Evolutionary conservation across 2,329 filamentous ascomycete genomes (phyloP).

Genomic region (Clarireedia hainanense): DNA sequence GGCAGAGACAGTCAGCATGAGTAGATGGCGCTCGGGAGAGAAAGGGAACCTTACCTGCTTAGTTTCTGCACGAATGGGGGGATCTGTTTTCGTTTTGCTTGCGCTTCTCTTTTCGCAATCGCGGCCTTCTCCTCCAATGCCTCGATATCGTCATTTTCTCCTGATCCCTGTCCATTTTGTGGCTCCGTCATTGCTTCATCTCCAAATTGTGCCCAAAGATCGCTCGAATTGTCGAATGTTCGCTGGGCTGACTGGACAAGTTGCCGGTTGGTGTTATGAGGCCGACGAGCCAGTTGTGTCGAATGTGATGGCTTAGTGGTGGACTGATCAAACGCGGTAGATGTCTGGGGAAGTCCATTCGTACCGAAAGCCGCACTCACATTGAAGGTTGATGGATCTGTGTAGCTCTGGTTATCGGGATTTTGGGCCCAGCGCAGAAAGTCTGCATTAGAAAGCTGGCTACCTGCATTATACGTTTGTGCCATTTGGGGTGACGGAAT

Average conservation of each 20-base stretch:
- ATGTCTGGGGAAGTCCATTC: slow-evolving; percentile 16
- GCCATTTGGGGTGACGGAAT: slow-evolving; percentile 45
- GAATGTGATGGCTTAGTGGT: slow-evolving; percentile 17
- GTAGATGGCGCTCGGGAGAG: slow-evolving; percentile 12
- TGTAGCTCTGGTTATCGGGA: slow-evolving; percentile 29
- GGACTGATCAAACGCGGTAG: slow-evolving; percentile 18
- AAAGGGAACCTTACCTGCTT: slow-evolving; percentile 63
- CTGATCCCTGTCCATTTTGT: slow-evolving; percentile 32
- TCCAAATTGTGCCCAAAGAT: slow-evolving; percentile 35
- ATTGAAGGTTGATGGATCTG: slow-evolving; percentile 29
- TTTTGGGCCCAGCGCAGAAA: slow-evolving; percentile 44
- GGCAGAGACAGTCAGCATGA: slow-evolving; percentile 19
- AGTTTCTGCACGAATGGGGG: slow-evolving; percentile 97
- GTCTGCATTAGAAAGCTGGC: slow-evolving; percentile 41
- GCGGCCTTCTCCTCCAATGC: slow-evolving; percentile 72
- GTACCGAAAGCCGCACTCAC: slow-evolving; percentile 18
- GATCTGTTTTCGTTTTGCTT: slow-evolving; percentile 88
- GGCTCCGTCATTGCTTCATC: slow-evolving; percentile 26
- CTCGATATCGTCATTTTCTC: slow-evolving; percentile 65
- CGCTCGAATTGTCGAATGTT: slow-evolving; percentile 23
- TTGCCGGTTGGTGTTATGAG: slow-evolving; percentile 23
- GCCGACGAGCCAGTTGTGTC: slow-evolving; percentile 29
- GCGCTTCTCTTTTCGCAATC: slow-evolving; percentile 78
- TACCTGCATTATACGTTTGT: slow-evolving; percentile 38
- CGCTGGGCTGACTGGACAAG: slow-evolving; percentile 25